Percentiles rank a stretch among this genome's conserved stretches.
These are phyloP conservation scores for Curvularia spicifera DNA, from an alignment of 2,329 filamentous ascomycete species.

Conservation along the genomic window DNA sequence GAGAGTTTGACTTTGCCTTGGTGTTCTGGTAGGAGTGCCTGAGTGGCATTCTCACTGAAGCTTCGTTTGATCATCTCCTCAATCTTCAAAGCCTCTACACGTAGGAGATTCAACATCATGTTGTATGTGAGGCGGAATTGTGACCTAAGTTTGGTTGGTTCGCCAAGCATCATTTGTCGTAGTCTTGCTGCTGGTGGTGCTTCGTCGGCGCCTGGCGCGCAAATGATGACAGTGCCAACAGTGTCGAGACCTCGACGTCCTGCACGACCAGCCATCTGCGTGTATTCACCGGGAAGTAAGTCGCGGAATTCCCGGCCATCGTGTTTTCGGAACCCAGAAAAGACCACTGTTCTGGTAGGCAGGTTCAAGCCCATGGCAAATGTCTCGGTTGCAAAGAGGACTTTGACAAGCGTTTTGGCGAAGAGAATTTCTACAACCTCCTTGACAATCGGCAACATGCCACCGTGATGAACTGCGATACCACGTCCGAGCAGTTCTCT, in stretches of 20 bases:
- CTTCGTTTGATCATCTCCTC: constrained; percentile 99
- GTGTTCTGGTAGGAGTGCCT: constrained; percentile 90
- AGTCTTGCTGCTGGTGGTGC: constrained; percentile 84
- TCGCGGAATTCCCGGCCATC: constrained; percentile 93
- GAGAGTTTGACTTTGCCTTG: constrained; percentile 93
- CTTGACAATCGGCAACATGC: constrained; percentile 93
- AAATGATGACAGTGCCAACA: constrained; percentile 93
- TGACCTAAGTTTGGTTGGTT: constrained; percentile 91
- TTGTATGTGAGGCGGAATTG: constrained; percentile 98
- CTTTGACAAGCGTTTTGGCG: constrained; percentile 91
- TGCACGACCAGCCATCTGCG: constrained; percentile 96
- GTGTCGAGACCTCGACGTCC: constrained; percentile 91
- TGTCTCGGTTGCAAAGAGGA: constrained; percentile 96
- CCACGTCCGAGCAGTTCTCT: constrained; percentile 85
- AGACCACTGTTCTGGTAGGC: constrained; percentile 94
- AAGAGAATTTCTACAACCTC: constrained; percentile 97
- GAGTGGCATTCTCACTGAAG: constrained; percentile 97
- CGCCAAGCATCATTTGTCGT: constrained; percentile 92
- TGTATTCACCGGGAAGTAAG: constrained; percentile 92
- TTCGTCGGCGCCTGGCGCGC: constrained; percentile 79
- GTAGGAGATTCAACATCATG: constrained; percentile 95
- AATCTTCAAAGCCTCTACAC: constrained; percentile 96
- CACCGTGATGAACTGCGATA: constrained; percentile 95
- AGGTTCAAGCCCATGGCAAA: constrained; percentile 98
- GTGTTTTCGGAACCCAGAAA: constrained; percentile 95